These are phyloP conservation scores for Teunomyces funiuensis DNA, from an alignment of 805 yeast species.

Conservation along the genomic window DNA sequence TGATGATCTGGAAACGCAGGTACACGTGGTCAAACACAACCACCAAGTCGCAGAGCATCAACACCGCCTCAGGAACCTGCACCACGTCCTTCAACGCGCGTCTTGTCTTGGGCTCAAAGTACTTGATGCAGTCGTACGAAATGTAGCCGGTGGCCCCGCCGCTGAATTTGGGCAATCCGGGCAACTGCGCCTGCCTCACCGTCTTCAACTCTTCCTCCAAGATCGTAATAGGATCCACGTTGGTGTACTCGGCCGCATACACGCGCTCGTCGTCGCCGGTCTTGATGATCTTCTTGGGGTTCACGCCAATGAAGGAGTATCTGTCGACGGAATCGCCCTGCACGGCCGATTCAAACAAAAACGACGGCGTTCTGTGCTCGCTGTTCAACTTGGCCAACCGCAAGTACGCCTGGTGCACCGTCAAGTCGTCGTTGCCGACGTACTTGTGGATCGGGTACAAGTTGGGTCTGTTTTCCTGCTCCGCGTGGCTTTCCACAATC, in stretches of 20 bases:
- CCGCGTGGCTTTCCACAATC: slow-evolving; percentile 21
- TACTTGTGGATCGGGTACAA: slow-evolving; percentile 79
- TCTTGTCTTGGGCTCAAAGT: slow-evolving; percentile 90
- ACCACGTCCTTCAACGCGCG: slow-evolving; percentile 75
- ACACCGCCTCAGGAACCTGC: slow-evolving; percentile 83
- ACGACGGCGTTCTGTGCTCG: slow-evolving; percentile 59
- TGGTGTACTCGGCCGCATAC: slow-evolving; percentile 30
- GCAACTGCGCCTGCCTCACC: slow-evolving; percentile 69
- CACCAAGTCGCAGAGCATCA: slow-evolving; percentile 88
- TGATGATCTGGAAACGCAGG: slow-evolving; percentile 88
- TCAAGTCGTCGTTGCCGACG: slow-evolving; percentile 72
- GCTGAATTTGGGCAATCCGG: slow-evolving; percentile 78
- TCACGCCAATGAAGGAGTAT: slow-evolving; percentile 86
- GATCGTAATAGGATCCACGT: slow-evolving; percentile 75
- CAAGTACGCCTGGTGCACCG: slow-evolving; percentile 89
- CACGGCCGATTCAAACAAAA: slow-evolving; percentile 83
- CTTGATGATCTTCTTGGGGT: slow-evolving; percentile 76
- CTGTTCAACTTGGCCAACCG: slow-evolving; percentile 69
- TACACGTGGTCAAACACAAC: slow-evolving; percentile 93
- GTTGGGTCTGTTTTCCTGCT: slow-evolving; percentile 45
- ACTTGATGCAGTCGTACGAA: slow-evolving; percentile 94
- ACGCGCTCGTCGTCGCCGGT: slow-evolving; percentile 66
- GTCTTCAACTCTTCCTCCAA: slow-evolving; percentile 72
- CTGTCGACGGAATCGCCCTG: slow-evolving; percentile 89
- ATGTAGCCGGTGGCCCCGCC: slow-evolving; percentile 98